Conservation (phyloP, 495 filamentous ascomycete species). For the Aspergillus nanangensis region DNA sequence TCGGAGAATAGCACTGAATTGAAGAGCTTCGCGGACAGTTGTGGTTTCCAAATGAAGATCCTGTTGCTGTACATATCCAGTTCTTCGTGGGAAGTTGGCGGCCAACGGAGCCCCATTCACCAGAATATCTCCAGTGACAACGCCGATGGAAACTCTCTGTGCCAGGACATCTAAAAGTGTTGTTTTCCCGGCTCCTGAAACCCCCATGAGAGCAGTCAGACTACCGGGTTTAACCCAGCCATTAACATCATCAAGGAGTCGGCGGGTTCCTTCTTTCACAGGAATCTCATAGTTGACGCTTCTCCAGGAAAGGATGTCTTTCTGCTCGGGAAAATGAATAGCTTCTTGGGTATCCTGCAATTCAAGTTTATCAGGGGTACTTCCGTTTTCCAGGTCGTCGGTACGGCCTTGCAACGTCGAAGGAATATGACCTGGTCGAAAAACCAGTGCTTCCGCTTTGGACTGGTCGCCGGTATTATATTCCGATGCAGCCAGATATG, state of each 20-base stretch:
- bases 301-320: conserved; percentile 68
- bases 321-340: conserved; percentile 42
- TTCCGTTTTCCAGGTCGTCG: conserved; percentile 12
- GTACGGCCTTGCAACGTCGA: not conserved
- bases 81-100: conserved; percentile 78
- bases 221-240: conserved; percentile 64
- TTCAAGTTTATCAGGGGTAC: conserved; percentile 10
- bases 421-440: conserved; percentile 32
- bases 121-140: conserved; percentile 46
- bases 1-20: conserved; percentile 79
- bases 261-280: conserved; percentile 49
- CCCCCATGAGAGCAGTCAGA: conserved; percentile 60
- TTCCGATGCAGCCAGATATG: conserved; percentile 35
- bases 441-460: conserved; percentile 31
- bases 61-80: conserved; percentile 92
- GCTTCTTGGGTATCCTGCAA: conserved; percentile 18
- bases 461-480: conserved; percentile 25
- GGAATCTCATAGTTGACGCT: conserved; percentile 63
- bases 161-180: conserved; percentile 59
- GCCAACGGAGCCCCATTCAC: conserved; percentile 51
- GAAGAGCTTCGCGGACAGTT: conserved; percentile 79
- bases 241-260: conserved; percentile 54
- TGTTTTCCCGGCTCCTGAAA: conserved; percentile 60
- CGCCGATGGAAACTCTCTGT: conserved; percentile 44
- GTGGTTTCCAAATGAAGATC: conserved; percentile 83